Evolutionary conservation across 805 yeast species (phyloP), one percentile per base, ranked within the genome.

Genomic region (Cyberlindnera euphorbiae): DNA sequence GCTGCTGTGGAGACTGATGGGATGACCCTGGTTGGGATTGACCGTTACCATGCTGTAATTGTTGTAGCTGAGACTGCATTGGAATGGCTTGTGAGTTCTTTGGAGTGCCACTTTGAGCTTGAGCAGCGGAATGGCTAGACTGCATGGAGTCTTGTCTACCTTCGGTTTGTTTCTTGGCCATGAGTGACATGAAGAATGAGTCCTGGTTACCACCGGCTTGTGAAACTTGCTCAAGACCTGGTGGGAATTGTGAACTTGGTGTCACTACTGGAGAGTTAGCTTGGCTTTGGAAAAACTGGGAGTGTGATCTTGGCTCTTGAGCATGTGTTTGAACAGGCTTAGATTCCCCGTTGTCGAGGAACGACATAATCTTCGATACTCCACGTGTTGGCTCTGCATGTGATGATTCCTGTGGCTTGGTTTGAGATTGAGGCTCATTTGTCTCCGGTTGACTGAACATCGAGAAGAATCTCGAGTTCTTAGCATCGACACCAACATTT

Each of bases 381-480:
- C 50, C 55, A 30, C 47, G 49, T 12, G 30, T 33, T 7, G 39
- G 5, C 8, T 13, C 32, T 15, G 17, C 28, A 10, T 7, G 26
- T 24, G 26, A 7, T 8, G 28, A 7, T 11, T n/a, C n/a, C n/a
- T n/a, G n/a, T n/a, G n/a, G n/a, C n/a, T n/a, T n/a, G n/a, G n/a
- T n/a, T n/a, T n/a, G n/a, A n/a, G 28, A 8, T 11, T 10, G 15
- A 26, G 17, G 5, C 7, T 14, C 17, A 32, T 11, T 21, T 32
- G 7, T 9, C n/a, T 46, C 56, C 14, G 51, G 43, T 14, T 42
- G 28, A 23, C 21, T 41, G 41, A 54, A 54, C 41, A 54, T 46
- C n/a, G 53, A 46, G 15, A 48, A 45, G 39, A 54, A 54, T 33
- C 53, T 53, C 6, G 59, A 54, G 38, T 48, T 54, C 32, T 49